Evolutionary conservation across 169 alveolate species (phyloP).

Genomic region (Eimeria brunetti): DNA sequence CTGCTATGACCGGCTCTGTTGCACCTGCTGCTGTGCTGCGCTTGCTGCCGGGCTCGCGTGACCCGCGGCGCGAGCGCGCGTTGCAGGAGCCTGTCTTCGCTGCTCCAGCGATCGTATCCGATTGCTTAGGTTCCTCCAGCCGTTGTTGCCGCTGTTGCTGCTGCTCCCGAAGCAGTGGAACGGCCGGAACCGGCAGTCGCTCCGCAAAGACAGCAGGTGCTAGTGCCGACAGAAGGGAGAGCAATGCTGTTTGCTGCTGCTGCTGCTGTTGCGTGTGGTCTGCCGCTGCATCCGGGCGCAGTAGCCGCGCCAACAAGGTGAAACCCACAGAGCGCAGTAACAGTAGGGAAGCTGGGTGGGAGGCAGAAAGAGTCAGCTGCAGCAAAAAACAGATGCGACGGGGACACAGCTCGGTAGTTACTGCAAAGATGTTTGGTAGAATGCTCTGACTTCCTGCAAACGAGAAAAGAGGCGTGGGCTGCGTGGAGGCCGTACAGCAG

Average conservation of each 20-base stretch:
- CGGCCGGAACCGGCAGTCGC: constrained; percentile 34
- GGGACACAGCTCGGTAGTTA: not conserved
- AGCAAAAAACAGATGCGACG: not conserved
- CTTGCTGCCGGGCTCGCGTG: not conserved
- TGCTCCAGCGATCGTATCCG: not conserved
- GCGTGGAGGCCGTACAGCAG: not conserved
- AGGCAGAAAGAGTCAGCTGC: constrained; percentile 64
- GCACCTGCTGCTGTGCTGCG: constrained; percentile 7
- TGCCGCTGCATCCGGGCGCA: constrained; percentile 44
- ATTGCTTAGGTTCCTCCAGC: not conserved
- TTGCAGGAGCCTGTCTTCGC: not conserved
- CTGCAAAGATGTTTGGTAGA: not conserved
- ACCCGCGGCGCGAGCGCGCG: constrained; percentile 7
- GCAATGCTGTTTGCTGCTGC: constrained; percentile 58
- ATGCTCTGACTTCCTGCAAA: not conserved
- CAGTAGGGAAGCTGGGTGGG: constrained; percentile 58
- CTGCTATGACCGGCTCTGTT: not conserved
- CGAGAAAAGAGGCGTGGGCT: not conserved
- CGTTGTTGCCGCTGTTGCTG: constrained; percentile 37
- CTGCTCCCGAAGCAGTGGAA: constrained; percentile 18
- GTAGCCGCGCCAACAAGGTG: constrained; percentile 45
- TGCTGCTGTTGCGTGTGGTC: constrained; percentile 44
- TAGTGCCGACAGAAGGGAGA: constrained; percentile 47
- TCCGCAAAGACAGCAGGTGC: constrained; percentile 73
- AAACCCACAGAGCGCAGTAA: constrained; percentile 50